These are phyloP conservation scores for Diaporthe vexans DNA, from an alignment of 2,329 filamentous ascomycete species.

Conservation along the genomic window DNA sequence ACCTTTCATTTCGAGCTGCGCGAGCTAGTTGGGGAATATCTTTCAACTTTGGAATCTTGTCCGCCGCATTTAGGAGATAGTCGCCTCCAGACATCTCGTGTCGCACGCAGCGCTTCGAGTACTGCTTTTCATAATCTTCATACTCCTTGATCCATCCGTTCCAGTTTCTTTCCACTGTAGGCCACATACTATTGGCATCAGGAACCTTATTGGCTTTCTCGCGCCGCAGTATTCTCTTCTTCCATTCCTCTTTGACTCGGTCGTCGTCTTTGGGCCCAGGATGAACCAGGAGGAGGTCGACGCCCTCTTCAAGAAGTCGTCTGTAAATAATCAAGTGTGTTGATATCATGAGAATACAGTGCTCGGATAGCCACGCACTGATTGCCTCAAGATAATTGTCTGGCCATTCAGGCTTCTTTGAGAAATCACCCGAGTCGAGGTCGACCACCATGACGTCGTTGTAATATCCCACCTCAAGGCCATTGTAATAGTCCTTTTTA, in stretches of 20 bases:
- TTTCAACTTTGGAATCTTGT: not conserved
- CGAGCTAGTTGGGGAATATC: not conserved
- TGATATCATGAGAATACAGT: constrained; percentile 10
- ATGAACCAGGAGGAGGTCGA: constrained; percentile 17
- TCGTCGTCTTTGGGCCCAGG: not conserved
- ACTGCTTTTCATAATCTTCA: not conserved
- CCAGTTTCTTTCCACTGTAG: not conserved
- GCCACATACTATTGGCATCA: not conserved
- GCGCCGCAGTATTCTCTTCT: not conserved
- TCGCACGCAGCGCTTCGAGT: not conserved
- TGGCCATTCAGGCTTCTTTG: constrained; percentile 6
- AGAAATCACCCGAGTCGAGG: constrained; percentile 2
- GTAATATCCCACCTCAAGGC: not conserved
- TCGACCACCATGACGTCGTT: not conserved
- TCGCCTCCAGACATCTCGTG: constrained; percentile 18
- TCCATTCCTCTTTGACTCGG: constrained; percentile 19
- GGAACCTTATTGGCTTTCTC: not conserved
- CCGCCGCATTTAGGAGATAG: not conserved
- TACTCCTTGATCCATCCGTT: not conserved
- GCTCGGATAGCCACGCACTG: not conserved
- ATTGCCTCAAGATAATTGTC: not conserved
- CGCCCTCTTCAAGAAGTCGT: not conserved
- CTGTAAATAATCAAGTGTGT: not conserved
- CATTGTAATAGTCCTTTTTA: not conserved
- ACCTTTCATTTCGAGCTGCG: not conserved